Percentiles rank a stretch among this genome's conserved stretches.
Evolutionary conservation across 371 early-diverging fungal species (phyloP).

Genomic region (Conidiobolus incongruus): DNA sequence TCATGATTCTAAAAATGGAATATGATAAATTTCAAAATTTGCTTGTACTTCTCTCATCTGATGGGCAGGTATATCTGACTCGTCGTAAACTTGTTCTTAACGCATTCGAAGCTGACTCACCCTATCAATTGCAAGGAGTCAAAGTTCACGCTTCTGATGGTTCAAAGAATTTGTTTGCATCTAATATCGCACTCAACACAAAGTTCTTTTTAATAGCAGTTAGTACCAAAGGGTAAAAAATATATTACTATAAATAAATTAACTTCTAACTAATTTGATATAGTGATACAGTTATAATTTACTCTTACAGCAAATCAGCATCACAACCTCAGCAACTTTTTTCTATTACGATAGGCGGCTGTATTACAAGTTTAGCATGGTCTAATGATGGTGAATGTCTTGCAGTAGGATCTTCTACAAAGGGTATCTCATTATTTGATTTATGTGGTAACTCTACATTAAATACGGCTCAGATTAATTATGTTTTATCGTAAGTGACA

Average conservation of each 20-base stretch:
- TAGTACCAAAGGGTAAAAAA: not conserved
- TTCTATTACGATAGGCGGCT: not conserved
- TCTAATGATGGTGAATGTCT: not conserved
- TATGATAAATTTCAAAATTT: not conserved
- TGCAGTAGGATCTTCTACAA: constrained; percentile 1
- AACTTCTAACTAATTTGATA: too few species aligned
- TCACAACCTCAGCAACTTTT: too few species aligned
- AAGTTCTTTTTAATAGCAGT: not conserved
- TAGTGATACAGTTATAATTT: not conserved
- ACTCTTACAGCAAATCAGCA: not conserved
- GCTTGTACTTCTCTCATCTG: not conserved
- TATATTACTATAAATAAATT: not conserved
- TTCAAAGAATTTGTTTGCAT: not conserved
- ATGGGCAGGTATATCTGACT: constrained; percentile 1
- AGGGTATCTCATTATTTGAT: not conserved
- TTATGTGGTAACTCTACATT: not conserved
- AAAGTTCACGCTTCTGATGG: not conserved
- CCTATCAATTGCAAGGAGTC: constrained; percentile 1
- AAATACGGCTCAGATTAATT: not conserved
- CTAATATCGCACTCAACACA: not conserved
- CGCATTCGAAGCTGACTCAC: too few species aligned
- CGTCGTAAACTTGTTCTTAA: constrained; percentile 1
- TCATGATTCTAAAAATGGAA: constrained; percentile 1
- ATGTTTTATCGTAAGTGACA: not conserved
- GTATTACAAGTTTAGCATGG: not conserved